Evolutionary conservation across 768 basidiomycete genomes (phyloP).

Genomic region (Suillus lakei): DNA sequence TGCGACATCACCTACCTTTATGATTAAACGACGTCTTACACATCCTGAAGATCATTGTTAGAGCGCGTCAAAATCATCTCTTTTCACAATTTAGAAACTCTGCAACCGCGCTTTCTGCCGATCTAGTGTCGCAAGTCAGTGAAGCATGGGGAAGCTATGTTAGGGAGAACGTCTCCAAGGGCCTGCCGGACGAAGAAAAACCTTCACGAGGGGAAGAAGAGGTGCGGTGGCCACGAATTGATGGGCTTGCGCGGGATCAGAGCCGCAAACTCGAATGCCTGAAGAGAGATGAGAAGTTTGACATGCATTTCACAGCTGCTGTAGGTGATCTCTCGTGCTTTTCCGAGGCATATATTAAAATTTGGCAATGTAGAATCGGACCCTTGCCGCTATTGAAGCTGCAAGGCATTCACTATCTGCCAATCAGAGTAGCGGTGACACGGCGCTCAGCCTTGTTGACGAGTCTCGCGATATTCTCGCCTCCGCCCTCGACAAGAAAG

Average conservation of each 20-base stretch:
- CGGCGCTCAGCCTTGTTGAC: slow-evolving; percentile 66
- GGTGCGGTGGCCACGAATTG: slow-evolving; percentile 58
- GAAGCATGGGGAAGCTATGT: slow-evolving; percentile 73
- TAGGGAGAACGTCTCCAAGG: slow-evolving; percentile 64
- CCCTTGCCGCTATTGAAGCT: slow-evolving; percentile 53
- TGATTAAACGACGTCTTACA: slow-evolving; percentile 11
- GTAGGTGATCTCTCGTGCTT: slow-evolving; percentile 48
- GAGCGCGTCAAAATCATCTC: slow-evolving; percentile 83
- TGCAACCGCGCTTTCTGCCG: slow-evolving; percentile 55
- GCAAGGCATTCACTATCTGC: slow-evolving; percentile 51
- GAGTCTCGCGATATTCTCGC: slow-evolving; percentile 80
- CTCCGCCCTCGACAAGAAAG: slow-evolving; percentile 74
- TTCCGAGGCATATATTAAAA: slow-evolving; percentile 17
- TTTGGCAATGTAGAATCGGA: slow-evolving; percentile 46
- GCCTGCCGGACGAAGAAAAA: slow-evolving; percentile 55
- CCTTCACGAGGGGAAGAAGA: slow-evolving; percentile 55
- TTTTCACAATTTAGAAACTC: slow-evolving; percentile 64
- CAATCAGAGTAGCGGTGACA: slow-evolving; percentile 45
- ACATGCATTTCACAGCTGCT: slow-evolving; percentile 83
- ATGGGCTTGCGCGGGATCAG: slow-evolving; percentile 52
- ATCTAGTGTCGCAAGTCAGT: slow-evolving; percentile 60
- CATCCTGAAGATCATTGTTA: slow-evolving; percentile 81
- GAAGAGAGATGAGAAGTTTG: slow-evolving; percentile 88
- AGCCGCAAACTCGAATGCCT: slow-evolving; percentile 74
- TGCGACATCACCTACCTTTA: slow-evolving; percentile 33